Conservation (phyloP, 2,329 filamentous ascomycete species). For the Neurospora crassa region DNA sequence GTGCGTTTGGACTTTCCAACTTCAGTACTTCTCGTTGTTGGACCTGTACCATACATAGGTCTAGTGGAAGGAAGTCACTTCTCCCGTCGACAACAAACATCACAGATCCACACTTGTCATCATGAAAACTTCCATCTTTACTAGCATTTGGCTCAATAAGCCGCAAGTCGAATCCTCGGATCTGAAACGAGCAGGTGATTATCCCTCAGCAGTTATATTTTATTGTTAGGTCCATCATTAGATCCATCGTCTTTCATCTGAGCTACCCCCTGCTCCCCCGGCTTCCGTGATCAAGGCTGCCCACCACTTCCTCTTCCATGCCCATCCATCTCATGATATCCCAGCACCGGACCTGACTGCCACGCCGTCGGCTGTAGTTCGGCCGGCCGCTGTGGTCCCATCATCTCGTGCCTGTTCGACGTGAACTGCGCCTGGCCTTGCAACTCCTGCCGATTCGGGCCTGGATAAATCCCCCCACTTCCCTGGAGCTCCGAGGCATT, state of each 20-base stretch:
- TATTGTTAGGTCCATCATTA: background rate
- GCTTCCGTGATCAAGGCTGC: background rate
- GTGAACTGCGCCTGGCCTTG: slow-evolving; percentile 9
- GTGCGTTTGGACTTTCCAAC: background rate
- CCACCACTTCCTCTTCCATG: background rate
- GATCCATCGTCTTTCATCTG: background rate
- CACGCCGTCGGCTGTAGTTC: slow-evolving; percentile 19
- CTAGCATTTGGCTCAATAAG: background rate
- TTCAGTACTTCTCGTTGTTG: background rate
- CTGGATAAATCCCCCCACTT: slow-evolving; percentile 8
- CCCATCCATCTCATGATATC: slow-evolving; percentile 24
- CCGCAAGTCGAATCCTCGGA: background rate
- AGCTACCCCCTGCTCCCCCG: background rate
- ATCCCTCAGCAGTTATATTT: too few relatives aligned
- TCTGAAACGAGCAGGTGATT: background rate
- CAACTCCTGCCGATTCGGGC: slow-evolving; percentile 13
- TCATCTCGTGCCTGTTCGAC: slow-evolving; percentile 10
- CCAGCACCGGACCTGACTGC: slow-evolving; percentile 27
- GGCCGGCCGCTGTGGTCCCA: slow-evolving; percentile 10
- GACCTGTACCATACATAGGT: too few relatives aligned
- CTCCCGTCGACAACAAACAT: background rate
- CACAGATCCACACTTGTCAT: background rate
- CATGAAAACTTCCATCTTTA: background rate
- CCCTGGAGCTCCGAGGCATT: slow-evolving; percentile 14
- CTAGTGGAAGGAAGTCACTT: background rate